These are phyloP conservation scores for Vigna nakashimae DNA, from an alignment of 306 rosid genomes.

Conservation along the genomic window DNA sequence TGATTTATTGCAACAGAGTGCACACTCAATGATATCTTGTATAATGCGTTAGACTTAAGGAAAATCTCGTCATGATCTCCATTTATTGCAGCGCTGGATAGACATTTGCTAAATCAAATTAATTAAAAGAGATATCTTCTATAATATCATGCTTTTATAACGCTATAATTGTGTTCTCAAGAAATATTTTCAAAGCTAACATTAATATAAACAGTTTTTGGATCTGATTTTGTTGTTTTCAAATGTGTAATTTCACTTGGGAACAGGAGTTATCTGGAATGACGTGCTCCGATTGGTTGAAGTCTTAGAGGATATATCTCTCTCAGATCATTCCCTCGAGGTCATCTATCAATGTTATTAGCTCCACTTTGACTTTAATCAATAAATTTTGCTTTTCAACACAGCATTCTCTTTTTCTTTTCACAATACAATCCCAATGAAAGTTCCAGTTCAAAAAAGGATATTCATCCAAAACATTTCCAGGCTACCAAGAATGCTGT, in stretches of 20 bases:
- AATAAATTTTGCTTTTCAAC: conserved; percentile 12
- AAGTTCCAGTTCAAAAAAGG: conserved; percentile 27
- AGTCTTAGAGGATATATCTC: conserved; percentile 61
- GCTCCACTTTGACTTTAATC: conserved; percentile 26
- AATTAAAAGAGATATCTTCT: conserved; percentile 5
- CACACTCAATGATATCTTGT: neutral
- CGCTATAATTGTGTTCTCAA: neutral
- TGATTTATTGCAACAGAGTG: neutral
- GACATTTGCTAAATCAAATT: neutral
- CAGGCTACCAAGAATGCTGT: conserved; percentile 70
- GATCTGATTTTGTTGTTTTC: conserved; percentile 19
- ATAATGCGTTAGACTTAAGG: conserved; percentile 8
- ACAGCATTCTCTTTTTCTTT: conserved; percentile 11
- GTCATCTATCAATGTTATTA: conserved; percentile 46
- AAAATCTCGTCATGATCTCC: conserved; percentile 5
- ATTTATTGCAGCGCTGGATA: neutral
- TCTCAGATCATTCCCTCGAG: conserved; percentile 64
- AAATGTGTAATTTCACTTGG: conserved; percentile 37
- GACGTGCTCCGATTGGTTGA: conserved; percentile 71
- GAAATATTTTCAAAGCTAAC: neutral
- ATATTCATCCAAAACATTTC: conserved; percentile 27
- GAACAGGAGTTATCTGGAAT: conserved; percentile 70
- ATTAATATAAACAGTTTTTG: conserved; percentile 8
- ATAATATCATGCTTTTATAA: conserved; percentile 14
- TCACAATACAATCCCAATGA: neutral